These are phyloP conservation scores for Spirogloea muscicola DNA, from an alignment of 139 green algal species.

Conservation along the genomic window DNA sequence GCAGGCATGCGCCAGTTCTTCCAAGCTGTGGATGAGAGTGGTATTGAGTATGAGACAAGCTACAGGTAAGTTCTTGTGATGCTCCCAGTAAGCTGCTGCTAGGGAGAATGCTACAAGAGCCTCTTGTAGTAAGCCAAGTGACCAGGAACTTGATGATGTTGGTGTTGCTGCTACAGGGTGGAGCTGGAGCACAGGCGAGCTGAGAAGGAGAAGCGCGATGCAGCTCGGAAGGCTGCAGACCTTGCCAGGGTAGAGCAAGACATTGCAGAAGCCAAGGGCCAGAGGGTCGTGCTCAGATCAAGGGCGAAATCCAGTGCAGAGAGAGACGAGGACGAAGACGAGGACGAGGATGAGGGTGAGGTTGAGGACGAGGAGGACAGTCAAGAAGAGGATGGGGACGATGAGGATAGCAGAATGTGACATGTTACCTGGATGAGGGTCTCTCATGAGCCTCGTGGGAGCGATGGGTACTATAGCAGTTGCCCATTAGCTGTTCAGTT, in stretches of 20 bases:
- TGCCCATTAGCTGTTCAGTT: too few relatives aligned
- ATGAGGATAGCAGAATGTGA: too few relatives aligned
- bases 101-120: not conserved
- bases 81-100: not conserved
- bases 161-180: slow-evolving; percentile 1
- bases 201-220: slow-evolving; percentile 9
- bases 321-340: not conserved
- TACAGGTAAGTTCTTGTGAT: slow-evolving; percentile 54
- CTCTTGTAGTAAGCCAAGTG: not conserved
- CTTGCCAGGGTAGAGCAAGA: slow-evolving; percentile 1
- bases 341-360: slow-evolving; percentile 20
- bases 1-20: slow-evolving; percentile 86
- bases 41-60: slow-evolving; percentile 66
- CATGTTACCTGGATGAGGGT: too few relatives aligned
- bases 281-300: slow-evolving; percentile 13
- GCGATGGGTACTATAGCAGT: too few relatives aligned
- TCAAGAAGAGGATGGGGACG: slow-evolving; percentile 5
- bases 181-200: slow-evolving; percentile 11
- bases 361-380: slow-evolving; percentile 10
- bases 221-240: not conserved
- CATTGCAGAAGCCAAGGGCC: not conserved
- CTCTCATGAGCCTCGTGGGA: too few relatives aligned
- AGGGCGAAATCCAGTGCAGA: too few relatives aligned
- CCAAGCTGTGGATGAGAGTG: slow-evolving; percentile 51
- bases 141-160: not conserved